Evolutionary conservation across 768 basidiomycete species (phyloP).

Genomic region (Tylopilus vinaceipallidus): DNA sequence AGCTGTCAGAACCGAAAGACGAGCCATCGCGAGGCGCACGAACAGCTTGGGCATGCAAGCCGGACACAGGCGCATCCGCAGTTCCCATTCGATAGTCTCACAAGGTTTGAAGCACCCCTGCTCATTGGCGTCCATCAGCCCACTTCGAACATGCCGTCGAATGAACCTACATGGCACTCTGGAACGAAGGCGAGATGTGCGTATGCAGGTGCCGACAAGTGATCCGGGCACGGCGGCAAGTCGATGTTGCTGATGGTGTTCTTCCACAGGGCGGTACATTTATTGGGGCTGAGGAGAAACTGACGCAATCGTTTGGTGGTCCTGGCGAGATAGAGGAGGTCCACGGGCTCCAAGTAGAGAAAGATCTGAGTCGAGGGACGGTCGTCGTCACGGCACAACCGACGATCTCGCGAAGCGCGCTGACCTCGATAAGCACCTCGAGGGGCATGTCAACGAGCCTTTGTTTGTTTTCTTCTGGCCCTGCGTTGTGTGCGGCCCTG

Average conservation of each 20-base stretch:
- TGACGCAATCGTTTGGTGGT: conserved; percentile 29
- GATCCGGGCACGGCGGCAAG: conserved; percentile 26
- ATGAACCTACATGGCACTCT: conserved; percentile 31
- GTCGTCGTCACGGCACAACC: not conserved
- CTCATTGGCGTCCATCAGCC: not conserved
- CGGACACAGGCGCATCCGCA: conserved; percentile 13
- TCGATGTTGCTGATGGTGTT: conserved; percentile 19
- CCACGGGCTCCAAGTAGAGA: conserved; percentile 28
- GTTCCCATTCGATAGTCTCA: conserved; percentile 11
- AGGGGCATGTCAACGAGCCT: conserved; percentile 10
- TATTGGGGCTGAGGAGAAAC: conserved; percentile 24
- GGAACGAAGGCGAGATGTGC: conserved; percentile 28
- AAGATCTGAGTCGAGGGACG: conserved; percentile 15
- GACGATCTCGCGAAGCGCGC: not conserved
- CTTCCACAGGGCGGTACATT: conserved; percentile 26
- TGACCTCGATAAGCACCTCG: conserved; percentile 16
- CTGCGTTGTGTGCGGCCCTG: not conserved
- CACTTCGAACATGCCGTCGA: not conserved
- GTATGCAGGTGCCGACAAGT: conserved; percentile 31
- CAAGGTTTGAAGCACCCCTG: conserved; percentile 15
- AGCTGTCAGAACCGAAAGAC: not conserved
- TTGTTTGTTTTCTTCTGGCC: not conserved
- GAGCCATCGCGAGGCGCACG: not conserved
- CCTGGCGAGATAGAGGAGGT: conserved; percentile 33
- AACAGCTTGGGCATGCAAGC: conserved; percentile 10